Conservation (phyloP, 169 alveolate genomes). For the Ichthyophthirius multifiliis region DNA sequence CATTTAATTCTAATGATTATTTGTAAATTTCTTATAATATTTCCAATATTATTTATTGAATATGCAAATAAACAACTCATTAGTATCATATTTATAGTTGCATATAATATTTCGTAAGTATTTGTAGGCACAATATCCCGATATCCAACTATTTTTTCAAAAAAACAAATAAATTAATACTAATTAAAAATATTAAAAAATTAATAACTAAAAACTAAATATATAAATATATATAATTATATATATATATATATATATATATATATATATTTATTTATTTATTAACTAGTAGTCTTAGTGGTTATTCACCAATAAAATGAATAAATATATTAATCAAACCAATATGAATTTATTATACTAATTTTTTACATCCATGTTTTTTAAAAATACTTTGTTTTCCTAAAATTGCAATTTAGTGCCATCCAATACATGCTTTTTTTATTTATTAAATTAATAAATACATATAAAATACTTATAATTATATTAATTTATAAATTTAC, state of each 20-base stretch:
- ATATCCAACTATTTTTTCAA: not conserved
- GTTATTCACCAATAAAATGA: not conserved
- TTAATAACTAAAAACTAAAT: no score
- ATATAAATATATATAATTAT: no score
- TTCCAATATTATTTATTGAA: conserved; percentile 22
- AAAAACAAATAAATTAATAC: no score
- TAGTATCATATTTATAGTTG: conserved; percentile 10
- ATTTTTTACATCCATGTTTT: not conserved
- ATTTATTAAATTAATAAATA: not conserved
- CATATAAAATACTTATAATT: not conserved
- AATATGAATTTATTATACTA: not conserved
- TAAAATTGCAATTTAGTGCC: not conserved
- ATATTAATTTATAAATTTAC: not conserved
- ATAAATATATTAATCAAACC: not conserved
- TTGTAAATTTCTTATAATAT: not conserved
- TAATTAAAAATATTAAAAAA: no score
- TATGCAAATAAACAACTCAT: conserved; percentile 32
- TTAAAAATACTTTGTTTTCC: not conserved
- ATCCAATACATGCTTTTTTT: not conserved
- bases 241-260: not conserved
- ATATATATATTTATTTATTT: not conserved
- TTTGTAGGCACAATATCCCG: not conserved
- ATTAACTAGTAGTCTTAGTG: not conserved
- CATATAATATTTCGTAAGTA: not conserved
- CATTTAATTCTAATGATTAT: not conserved